Base-by-base conservation (phyloP, 306 rosid species). In the Cicer judaicum region DNA sequence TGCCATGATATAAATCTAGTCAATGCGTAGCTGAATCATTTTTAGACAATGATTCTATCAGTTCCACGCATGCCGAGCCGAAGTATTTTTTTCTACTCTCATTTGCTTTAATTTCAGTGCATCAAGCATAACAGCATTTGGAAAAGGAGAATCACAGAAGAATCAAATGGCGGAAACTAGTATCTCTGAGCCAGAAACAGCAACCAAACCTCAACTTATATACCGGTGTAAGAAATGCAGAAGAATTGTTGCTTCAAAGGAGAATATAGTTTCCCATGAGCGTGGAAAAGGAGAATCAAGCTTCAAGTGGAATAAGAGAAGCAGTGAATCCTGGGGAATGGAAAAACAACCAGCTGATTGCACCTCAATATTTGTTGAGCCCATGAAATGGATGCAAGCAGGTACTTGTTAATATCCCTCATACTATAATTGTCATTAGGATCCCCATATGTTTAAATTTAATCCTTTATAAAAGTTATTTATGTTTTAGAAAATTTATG, bases 301-400 rank as follows among this genome's bases (percentile, higher is more conserved):
- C 79, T 91, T 91, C 84, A 85, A 83, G 74, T 91, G 95, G 97
- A 85, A 74, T 24, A 91, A 86, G 86, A 84, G 89, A 78, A 83
- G 85, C 77, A 79, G 74, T 14, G 78, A 73, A 64, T 40, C 81
- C 65, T 61, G 44, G 70, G 87, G 79, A 39, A 15, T 5, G 16
- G 78, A 77, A 74, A 87, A 67, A 67, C 72, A 81, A 71, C 79
- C 78, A 65, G 64, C 74, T 68, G 88, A 89, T 42, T 91, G 97
- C 81, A 86, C 95, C 72, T 91, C 95, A 64, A 52, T 91, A 60
- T 91, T 91, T 82, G 97, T 91, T 10, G 95, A 89, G 76, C 95
- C 92, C 40, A 86, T 91, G 95, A 87, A 89, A 61, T 91, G 97
- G 97, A 91, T 91, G 97, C 91, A 87, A 83, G 44, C 95, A 85